Conservation (phyloP, 768 basidiomycete genomes). For the Chalciporus pseudorubinellus region DNA sequence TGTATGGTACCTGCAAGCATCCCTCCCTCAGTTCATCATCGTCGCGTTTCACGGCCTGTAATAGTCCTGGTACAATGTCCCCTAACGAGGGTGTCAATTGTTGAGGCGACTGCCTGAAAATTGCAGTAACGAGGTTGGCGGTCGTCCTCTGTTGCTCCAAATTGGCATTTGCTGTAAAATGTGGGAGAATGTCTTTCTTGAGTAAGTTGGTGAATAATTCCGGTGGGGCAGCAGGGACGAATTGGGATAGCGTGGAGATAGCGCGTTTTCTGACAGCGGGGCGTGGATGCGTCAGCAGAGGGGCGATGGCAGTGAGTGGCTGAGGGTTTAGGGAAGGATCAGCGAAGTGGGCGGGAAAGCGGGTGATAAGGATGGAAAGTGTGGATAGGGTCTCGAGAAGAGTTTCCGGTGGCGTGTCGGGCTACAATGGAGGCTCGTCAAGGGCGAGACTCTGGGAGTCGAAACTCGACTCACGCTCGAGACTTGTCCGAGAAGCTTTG, state of each 20-base stretch:
- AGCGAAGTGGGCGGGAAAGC: conserved; percentile 72
- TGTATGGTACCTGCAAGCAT: conserved; percentile 59
- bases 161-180: conserved; percentile 48
- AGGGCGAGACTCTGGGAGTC: not conserved
- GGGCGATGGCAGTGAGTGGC: conserved; percentile 67
- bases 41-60: conserved; percentile 66
- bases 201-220: conserved; percentile 63
- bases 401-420: conserved; percentile 72
- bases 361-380: conserved; percentile 82
- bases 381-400: conserved; percentile 82
- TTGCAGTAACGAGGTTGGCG: conserved; percentile 74
- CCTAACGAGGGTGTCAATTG: conserved; percentile 60
- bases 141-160: conserved; percentile 75
- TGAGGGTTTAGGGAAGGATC: conserved; percentile 50
- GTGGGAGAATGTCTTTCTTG: conserved; percentile 56
- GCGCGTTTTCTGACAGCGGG: conserved; percentile 92
- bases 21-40: conserved; percentile 86
- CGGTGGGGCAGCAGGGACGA: conserved; percentile 69
- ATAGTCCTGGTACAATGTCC: conserved; percentile 66
- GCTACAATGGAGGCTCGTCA: conserved; percentile 35
- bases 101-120: conserved; percentile 70
- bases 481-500: conserved; percentile 78
- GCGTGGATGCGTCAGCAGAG: conserved; percentile 69
- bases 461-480: conserved; percentile 53
- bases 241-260: conserved; percentile 81